Conservation (phyloP, 305 asterid species). For the Rubia tinctorum region DNA sequence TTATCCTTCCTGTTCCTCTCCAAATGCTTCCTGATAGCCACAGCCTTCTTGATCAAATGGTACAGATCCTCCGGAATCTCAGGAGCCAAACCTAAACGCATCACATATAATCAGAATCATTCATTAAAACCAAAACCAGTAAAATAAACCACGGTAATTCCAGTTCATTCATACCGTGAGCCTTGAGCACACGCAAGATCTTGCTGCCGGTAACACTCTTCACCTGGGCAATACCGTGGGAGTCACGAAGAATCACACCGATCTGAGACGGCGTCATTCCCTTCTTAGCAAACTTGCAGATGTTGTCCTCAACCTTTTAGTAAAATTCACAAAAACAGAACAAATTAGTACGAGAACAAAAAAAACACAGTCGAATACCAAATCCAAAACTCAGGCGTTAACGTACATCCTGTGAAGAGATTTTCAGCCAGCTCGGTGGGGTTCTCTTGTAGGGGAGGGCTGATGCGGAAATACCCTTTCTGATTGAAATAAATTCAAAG, state of each 20-base stretch:
- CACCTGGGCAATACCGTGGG: slow-evolving; percentile 86
- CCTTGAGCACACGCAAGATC: slow-evolving; percentile 77
- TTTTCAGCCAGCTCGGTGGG: slow-evolving; percentile 81
- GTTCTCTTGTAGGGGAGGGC: slow-evolving; percentile 78
- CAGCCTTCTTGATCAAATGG: no score
- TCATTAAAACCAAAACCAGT: background rate
- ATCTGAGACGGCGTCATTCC: slow-evolving; percentile 79
- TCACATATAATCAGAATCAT: background rate
- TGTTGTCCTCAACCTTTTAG: slow-evolving; percentile 62
- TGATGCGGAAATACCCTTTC: slow-evolving; percentile 87
- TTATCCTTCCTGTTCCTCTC: no score
- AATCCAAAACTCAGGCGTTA: background rate
- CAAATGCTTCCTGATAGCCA: no score
- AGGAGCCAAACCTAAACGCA: slow-evolving; percentile 47
- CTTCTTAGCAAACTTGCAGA: slow-evolving; percentile 76
- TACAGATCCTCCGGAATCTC: no score
- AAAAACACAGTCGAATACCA: no score
- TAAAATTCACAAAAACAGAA: background rate
- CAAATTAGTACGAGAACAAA: background rate
- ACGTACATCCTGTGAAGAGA: slow-evolving; percentile 55
- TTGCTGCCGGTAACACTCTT: slow-evolving; percentile 82
- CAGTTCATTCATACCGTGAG: slow-evolving; percentile 45
- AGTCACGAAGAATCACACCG: slow-evolving; percentile 32
- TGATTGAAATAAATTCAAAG: slow-evolving; percentile 15
- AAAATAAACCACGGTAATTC: background rate